Evolutionary conservation across 495 filamentous ascomycete species (phyloP), one percentile per base, ranked within the genome.

Genomic region (Hypoxylon subgilvum): DNA sequence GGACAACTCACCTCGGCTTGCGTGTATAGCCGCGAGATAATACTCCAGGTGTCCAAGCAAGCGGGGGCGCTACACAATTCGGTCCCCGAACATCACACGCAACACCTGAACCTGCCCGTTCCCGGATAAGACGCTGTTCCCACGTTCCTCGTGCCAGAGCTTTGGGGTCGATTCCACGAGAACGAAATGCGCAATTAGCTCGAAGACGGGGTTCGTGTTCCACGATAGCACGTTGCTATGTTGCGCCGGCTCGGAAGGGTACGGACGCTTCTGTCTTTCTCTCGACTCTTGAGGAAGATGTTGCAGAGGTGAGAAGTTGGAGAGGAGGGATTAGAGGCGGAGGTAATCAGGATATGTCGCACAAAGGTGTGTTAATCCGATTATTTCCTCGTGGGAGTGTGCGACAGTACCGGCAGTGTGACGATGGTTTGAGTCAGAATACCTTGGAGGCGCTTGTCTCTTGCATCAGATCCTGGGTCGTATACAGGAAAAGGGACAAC

Each of bases 71-170:
- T 76, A 77, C 74, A 77, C 76, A 72, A 65, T 72, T 73, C 65
- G 68, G 69, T 58, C 66, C 70, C 70, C 72, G 71, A 72, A 71
- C 76, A 77, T 80, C 67, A 77, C 74, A 77, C 72, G 75, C 72
- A 71, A 73, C 69, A 72, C 66, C 69, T 57, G 46, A 63, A 58
- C 69, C 74, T 77, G 74, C 71, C 68, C 62, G 68, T 67, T 73
- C 69, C 75, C 72, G 72, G 72, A 65, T 67, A 53, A 57, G 61
- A 69, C 65, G 49, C 51, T 65, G 74, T 21, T 56, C 22, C 72
- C 64, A 66, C 67, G 65, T 72, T 70, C 67, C 66, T 64, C 68
- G 57, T 63, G 57, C 70, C 72, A 63, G 53, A 49, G 51, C 57
- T 69, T 48, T 35, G 51, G 54, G 49, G 59, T 57, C 57, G 58